Conservation (phyloP, 73 alveolate genomes). For the Symbiodinium pilosum region DNA sequence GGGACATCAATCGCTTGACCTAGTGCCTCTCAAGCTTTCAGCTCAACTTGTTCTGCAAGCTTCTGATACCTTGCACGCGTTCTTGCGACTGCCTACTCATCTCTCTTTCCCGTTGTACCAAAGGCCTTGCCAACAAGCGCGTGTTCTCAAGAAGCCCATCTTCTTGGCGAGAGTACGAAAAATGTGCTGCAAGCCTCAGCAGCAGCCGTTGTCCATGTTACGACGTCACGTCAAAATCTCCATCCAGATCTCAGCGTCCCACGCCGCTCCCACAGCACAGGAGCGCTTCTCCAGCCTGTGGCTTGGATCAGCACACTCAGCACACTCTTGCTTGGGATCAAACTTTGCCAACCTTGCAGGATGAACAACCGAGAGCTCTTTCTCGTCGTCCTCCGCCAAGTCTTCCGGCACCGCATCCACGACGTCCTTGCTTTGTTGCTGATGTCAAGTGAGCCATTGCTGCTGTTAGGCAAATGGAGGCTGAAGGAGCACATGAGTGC, state of each 20-base stretch:
- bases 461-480: neutral
- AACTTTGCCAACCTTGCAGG: slow-evolving; percentile 45
- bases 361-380: slow-evolving; percentile 87
- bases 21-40: too few relatives aligned
- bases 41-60: neutral
- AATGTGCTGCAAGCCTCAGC: slow-evolving; percentile 81
- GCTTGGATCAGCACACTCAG: too few relatives aligned
- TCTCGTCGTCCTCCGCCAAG: slow-evolving; percentile 86
- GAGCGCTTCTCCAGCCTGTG: slow-evolving; percentile 64
- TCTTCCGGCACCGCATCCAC: slow-evolving; percentile 77
- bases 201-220: neutral
- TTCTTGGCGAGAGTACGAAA: slow-evolving; percentile 81
- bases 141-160: slow-evolving; percentile 87
- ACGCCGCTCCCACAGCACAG: slow-evolving; percentile 89
- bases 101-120: too few relatives aligned
- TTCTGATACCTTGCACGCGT: neutral
- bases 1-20: too few relatives aligned
- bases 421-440: slow-evolving; percentile 79
- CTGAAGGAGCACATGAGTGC: too few relatives aligned
- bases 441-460: too few relatives aligned
- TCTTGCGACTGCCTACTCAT: neutral
- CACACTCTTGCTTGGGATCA: neutral
- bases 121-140: slow-evolving; percentile 59
- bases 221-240: too few relatives aligned
- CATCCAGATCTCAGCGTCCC: neutral